Evolutionary conservation across 2,329 filamentous ascomycete species (phyloP).

Genomic region (Ceratocystis ficicola): DNA sequence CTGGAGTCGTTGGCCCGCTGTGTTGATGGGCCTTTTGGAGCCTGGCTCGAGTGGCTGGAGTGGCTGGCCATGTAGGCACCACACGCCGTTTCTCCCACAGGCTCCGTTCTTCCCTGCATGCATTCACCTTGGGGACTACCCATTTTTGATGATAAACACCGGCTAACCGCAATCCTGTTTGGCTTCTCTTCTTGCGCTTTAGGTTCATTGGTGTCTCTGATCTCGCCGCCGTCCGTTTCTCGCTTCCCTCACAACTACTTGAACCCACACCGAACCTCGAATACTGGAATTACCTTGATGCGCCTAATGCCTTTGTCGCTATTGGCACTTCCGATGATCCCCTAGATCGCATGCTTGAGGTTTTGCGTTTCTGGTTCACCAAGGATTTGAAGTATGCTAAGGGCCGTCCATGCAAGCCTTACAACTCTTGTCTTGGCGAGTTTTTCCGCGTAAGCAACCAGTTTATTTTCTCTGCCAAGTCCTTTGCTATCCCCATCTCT

Average conservation of each 20-base stretch:
- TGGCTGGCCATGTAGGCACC: not conserved
- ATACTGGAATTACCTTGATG: conserved; percentile 97
- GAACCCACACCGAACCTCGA: conserved; percentile 95
- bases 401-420: conserved; percentile 96
- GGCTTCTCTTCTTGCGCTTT: conserved; percentile 18
- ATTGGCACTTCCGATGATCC: conserved; percentile 84
- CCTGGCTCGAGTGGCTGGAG: not conserved
- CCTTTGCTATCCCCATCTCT: not conserved
- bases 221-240: conserved; percentile 91
- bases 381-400: conserved; percentile 99
- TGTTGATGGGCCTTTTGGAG: not conserved
- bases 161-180: not conserved
- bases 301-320: conserved; percentile 74
- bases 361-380: conserved; percentile 94
- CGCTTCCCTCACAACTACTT: conserved; percentile 83
- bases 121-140: not conserved
- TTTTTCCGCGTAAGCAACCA: conserved; percentile 69
- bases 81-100: not conserved
- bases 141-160: not conserved
- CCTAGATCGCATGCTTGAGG: conserved; percentile 86
- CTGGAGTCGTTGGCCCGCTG: not conserved
- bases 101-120: not conserved
- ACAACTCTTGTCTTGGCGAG: conserved; percentile 92
- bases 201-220: conserved; percentile 95
- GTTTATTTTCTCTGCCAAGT: not conserved